Evolutionary conservation across 1,139 yeast species (phyloP), one percentile per base, ranked within the genome.

Genomic region (Taphrina flavorubra): DNA sequence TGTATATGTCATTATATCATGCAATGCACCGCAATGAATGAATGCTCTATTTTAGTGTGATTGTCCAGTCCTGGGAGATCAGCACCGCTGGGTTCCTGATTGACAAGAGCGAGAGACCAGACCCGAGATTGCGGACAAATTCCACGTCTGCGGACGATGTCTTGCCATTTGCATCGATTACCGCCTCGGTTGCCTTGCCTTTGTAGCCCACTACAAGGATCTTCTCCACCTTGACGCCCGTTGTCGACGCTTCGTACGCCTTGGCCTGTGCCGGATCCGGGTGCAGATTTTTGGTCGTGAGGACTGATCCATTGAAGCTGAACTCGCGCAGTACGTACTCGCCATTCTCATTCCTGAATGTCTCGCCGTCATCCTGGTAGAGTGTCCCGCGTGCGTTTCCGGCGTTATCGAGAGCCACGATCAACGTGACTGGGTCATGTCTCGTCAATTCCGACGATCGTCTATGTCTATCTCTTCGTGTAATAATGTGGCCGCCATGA

Each of bases 351-450:
- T 88, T 87, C 36, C 80, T 83, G 74, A 84, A 90, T 0, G 94
- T 83, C 74, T 87, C 89, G 14, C 97, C 96, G 77, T 90, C 97
- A 77, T 92, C 99, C 60, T 88, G 79, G 76, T 92, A 94, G 42
- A 94, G 76, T 16, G 85, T 85, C 1, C 89, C 88, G 0, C 77
- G 75, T 0, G 95, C 92, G 1, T 76, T 71, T 0, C 86, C 86
- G 0, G 79, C 74, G 2, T 76, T 73, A 73, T 83, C 82, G 20
- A 88, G 81, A 0, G 90, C 91, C 56, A 94, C 79, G 1, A 88
- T 82, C 62, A 94, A 74, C 0, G 97, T 89, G 76, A 87, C 90
- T 1, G 99, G 98, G 76, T 94, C 99, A 71, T 83, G 79, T 55
- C 77, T 79, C 96, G 90, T 92, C 71, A 90, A 80, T 74, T 83